Percentiles rank a stretch among this genome's conserved stretches.
These are phyloP conservation scores for Cyclocybe aegerita DNA, from an alignment of 768 basidiomycete species.

Conservation along the genomic window DNA sequence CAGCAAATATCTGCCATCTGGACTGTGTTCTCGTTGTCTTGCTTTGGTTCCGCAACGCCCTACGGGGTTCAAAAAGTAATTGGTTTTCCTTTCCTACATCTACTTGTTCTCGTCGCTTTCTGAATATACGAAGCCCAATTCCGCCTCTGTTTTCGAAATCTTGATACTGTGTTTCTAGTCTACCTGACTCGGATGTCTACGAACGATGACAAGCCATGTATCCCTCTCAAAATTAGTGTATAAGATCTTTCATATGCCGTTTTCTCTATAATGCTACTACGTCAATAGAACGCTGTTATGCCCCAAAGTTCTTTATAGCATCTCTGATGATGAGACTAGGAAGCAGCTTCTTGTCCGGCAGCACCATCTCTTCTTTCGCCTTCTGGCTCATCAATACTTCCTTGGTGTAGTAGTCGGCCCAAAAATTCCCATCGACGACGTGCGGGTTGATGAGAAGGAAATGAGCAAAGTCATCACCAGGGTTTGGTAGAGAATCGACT, in stretches of 20 bases:
- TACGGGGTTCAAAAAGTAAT: too few relatives aligned
- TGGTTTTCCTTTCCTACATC: too few relatives aligned
- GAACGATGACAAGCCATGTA: too few relatives aligned
- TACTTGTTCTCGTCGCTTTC: too few relatives aligned
- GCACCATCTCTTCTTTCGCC: conserved; percentile 39
- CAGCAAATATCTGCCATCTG: too few relatives aligned
- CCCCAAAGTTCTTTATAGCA: conserved; percentile 23
- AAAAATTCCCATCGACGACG: conserved; percentile 39
- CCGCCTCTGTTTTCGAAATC: too few relatives aligned
- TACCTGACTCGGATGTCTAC: too few relatives aligned
- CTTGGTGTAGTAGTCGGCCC: conserved; percentile 43
- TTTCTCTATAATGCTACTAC: neutral
- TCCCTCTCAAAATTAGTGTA: neutral
- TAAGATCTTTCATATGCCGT: neutral
- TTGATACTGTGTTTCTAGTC: too few relatives aligned
- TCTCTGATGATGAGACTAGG: conserved; percentile 39
- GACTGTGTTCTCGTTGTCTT: too few relatives aligned
- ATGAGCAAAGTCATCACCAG: conserved; percentile 29
- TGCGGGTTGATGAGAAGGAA: conserved; percentile 42
- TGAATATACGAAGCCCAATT: too few relatives aligned
- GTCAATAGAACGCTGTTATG: neutral
- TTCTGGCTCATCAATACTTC: conserved; percentile 41
- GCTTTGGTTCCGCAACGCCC: too few relatives aligned
- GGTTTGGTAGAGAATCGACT: neutral
- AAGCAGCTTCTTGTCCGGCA: conserved; percentile 43